phyloP scores from a whole-genome alignment of 1,284 basidiomycete species.

The Sparassis latifolia region DNA sequence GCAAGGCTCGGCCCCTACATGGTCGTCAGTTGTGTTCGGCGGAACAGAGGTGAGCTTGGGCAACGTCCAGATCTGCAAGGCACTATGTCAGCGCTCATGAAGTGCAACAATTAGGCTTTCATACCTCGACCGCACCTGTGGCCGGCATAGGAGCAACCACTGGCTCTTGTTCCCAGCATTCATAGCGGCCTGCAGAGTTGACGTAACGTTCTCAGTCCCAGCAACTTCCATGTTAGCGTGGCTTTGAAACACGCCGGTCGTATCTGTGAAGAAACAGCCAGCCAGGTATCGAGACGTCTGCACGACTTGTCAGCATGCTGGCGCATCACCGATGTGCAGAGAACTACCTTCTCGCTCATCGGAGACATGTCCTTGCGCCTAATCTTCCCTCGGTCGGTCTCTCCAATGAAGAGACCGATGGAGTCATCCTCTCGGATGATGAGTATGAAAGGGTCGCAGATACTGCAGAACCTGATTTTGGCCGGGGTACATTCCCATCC shows the following conservation, averaged over 20 bases:
- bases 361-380: conserved; percentile 77
- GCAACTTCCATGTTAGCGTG: conserved; percentile 32
- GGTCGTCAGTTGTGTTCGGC: conserved; percentile 48
- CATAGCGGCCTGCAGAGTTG: conserved; percentile 59
- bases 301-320: background rate
- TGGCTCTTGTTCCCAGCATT: conserved; percentile 52
- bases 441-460: conserved; percentile 80
- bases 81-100: conserved; percentile 7
- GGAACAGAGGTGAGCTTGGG: conserved; percentile 77
- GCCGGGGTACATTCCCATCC: conserved; percentile 63
- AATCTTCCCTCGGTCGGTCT: conserved; percentile 70
- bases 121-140: conserved; percentile 72
- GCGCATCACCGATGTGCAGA: background rate
- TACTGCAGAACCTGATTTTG: conserved; percentile 72
- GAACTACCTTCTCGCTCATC: conserved; percentile 72
- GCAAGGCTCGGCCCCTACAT: conserved; percentile 77
- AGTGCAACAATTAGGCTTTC: conserved; percentile 9
- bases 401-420: conserved; percentile 79
- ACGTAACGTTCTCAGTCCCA: conserved; percentile 36
- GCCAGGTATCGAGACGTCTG: conserved; percentile 68
- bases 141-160: conserved; percentile 65
- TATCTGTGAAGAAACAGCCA: conserved; percentile 74
- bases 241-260: conserved; percentile 59
- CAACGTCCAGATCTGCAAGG: conserved; percentile 69
- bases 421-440: conserved; percentile 78